Conservation (phyloP, 345 rosid species). For the Citrus cavaleriei region DNA sequence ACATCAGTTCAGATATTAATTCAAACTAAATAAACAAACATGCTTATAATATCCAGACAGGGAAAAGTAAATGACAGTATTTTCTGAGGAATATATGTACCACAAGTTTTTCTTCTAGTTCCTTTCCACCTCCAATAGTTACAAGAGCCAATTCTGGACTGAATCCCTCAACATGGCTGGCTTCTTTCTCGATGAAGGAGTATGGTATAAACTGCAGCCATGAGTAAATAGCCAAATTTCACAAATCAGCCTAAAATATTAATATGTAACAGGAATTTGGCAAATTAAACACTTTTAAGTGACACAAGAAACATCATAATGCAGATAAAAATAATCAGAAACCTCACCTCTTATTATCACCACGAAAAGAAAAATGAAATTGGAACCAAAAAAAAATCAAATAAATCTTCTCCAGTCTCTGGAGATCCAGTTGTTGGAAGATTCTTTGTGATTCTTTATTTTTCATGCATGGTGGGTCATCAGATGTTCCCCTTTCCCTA, state of each 20-base stretch:
- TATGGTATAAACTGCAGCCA: slow-evolving; percentile 80
- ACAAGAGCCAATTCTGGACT: slow-evolving; percentile 92
- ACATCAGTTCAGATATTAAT: slow-evolving; percentile 1
- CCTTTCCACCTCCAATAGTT: slow-evolving; percentile 89
- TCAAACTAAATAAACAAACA: slow-evolving; percentile 4
- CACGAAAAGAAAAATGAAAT: neutral
- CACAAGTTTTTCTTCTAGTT: slow-evolving; percentile 97
- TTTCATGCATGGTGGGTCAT: neutral
- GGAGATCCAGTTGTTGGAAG: neutral
- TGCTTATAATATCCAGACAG: neutral
- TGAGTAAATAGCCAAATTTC: slow-evolving; percentile 5
- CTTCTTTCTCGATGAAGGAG: slow-evolving; percentile 97
- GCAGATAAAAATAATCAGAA: neutral
- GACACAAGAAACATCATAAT: neutral
- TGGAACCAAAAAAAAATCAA: neutral
- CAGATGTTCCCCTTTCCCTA: neutral
- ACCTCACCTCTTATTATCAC: no score
- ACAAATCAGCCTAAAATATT: neutral
- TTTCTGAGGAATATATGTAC: slow-evolving; percentile 33
- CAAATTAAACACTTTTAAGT: neutral
- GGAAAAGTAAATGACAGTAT: neutral
- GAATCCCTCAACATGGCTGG: slow-evolving; percentile 93
- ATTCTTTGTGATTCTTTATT: neutral
- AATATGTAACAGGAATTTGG: neutral
- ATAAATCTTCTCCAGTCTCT: neutral